Percentiles rank a stretch among this genome's conserved stretches.
Evolutionary conservation across 352 stramenopile genomes (phyloP).

Genomic region (Blastocystis sp.): DNA sequence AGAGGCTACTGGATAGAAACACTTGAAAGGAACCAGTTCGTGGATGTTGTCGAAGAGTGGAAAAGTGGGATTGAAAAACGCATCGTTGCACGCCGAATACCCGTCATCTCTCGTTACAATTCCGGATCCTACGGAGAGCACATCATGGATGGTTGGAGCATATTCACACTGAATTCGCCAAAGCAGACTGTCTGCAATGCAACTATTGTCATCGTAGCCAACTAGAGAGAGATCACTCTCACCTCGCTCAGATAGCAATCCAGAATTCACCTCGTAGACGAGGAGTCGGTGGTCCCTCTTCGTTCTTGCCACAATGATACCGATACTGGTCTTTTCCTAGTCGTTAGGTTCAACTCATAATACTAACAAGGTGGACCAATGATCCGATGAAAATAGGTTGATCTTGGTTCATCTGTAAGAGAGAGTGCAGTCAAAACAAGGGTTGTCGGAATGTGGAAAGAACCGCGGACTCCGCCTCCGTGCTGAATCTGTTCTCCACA

Average conservation of each 20-base stretch:
- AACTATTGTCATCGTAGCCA: neutral
- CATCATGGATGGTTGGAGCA: neutral
- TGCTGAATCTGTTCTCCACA: neutral
- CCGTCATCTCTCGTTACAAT: neutral
- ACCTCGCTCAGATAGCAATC: neutral
- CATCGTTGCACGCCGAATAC: neutral
- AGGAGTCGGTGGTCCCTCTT: neutral
- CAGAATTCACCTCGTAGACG: neutral
- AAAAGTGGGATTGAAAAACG: neutral
- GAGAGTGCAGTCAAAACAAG: neutral
- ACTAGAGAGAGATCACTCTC: neutral
- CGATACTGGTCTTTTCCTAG: neutral
- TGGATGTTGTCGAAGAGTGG: constrained; percentile 9
- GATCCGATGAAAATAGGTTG: neutral
- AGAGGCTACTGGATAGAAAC: neutral
- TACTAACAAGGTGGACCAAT: neutral
- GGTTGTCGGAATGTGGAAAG: neutral
- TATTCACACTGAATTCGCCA: neutral
- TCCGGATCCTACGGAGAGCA: neutral
- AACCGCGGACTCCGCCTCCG: neutral
- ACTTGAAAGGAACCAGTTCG: neutral
- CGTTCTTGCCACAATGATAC: neutral
- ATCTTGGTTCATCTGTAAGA: neutral
- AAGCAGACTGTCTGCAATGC: neutral
- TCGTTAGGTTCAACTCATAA: neutral